A percentile compares a stretch with the other conserved stretches of the same genome.
Conservation (phyloP, 1,139 yeast genomes). For the Meyerozyma athensensis region DNA sequence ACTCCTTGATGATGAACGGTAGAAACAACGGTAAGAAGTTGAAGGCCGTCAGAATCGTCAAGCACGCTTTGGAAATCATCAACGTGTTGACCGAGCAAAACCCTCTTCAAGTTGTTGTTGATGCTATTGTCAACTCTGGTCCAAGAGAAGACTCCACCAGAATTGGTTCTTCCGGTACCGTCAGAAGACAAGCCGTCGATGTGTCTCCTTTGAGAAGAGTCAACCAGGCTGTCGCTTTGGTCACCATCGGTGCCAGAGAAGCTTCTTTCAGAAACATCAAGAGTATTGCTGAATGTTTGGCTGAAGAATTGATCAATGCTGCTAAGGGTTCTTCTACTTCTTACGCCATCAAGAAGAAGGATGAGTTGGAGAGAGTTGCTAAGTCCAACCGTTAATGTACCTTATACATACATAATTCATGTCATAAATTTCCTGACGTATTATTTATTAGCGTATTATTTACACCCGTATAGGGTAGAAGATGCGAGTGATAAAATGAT, state of each 20-base stretch:
- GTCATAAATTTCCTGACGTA: slow-evolving; percentile 4
- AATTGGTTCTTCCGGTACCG: slow-evolving; percentile 99
- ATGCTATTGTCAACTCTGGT: slow-evolving; percentile 99
- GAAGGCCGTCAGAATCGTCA: slow-evolving; percentile 99
- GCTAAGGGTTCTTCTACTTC: slow-evolving; percentile 99
- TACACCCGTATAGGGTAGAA: slow-evolving; percentile 36
- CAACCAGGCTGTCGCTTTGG: slow-evolving; percentile 97
- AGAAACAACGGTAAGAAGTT: slow-evolving; percentile 99
- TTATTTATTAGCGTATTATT: slow-evolving; percentile 2
- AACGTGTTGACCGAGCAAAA: slow-evolving; percentile 97
- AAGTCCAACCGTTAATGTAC: slow-evolving; percentile 94
- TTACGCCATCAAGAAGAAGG: slow-evolving; percentile 99
- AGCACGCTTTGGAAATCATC: slow-evolving; percentile 98
- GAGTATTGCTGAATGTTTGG: slow-evolving; percentile 99
- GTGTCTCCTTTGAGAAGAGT: slow-evolving; percentile 99
- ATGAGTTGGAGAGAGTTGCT: slow-evolving; percentile 99
- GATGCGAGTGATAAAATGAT: slow-evolving; percentile 24
- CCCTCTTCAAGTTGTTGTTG: slow-evolving; percentile 99
- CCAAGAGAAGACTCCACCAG: slow-evolving; percentile 99
- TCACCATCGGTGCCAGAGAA: slow-evolving; percentile 99
- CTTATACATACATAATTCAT: slow-evolving; percentile 4
- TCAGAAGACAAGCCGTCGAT: slow-evolving; percentile 99
- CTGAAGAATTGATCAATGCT: slow-evolving; percentile 99
- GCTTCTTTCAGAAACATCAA: slow-evolving; percentile 99
- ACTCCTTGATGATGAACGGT: slow-evolving; percentile 99